Conservation (phyloP, 2,329 filamentous ascomycete species). For the Nannizzia gypsea region DNA sequence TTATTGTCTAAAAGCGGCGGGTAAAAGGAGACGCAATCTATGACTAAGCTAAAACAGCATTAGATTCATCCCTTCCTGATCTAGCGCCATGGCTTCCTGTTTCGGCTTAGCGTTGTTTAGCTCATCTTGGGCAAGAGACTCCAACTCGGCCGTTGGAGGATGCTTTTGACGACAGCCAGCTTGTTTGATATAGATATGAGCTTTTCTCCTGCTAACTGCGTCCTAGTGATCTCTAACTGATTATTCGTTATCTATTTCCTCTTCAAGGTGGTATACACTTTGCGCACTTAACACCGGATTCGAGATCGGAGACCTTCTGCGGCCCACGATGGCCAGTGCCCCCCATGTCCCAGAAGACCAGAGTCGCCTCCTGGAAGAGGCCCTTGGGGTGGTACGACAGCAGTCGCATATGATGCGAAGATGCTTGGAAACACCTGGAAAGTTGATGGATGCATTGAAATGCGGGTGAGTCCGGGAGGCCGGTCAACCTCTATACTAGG, state of each 20-base stretch:
- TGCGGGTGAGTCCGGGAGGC: slow-evolving; percentile 63
- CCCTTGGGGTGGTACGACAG: slow-evolving; percentile 87
- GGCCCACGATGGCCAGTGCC: slow-evolving; percentile 3
- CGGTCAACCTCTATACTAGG: background rate
- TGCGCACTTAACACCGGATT: background rate
- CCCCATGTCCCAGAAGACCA: slow-evolving; percentile 61
- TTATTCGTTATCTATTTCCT: background rate
- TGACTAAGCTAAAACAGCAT: background rate
- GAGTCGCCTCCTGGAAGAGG: slow-evolving; percentile 93
- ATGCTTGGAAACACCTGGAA: slow-evolving; percentile 90
- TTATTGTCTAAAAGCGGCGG: background rate
- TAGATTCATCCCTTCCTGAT: background rate
- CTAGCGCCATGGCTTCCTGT: background rate
- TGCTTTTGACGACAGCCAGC: background rate
- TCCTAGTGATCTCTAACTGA: background rate
- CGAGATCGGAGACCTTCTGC: background rate
- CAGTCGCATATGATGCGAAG: slow-evolving; percentile 96
- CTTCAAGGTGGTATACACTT: background rate
- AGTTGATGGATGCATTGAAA: slow-evolving; percentile 99
- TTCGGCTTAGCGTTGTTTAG: background rate
- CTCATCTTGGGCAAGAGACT: background rate
- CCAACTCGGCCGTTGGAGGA: background rate
- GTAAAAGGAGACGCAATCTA: background rate
- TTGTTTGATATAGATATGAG: background rate
- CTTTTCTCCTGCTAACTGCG: background rate